Base-by-base conservation (phyloP, 306 rosid genomes). In the Quercus gilva region DNA sequence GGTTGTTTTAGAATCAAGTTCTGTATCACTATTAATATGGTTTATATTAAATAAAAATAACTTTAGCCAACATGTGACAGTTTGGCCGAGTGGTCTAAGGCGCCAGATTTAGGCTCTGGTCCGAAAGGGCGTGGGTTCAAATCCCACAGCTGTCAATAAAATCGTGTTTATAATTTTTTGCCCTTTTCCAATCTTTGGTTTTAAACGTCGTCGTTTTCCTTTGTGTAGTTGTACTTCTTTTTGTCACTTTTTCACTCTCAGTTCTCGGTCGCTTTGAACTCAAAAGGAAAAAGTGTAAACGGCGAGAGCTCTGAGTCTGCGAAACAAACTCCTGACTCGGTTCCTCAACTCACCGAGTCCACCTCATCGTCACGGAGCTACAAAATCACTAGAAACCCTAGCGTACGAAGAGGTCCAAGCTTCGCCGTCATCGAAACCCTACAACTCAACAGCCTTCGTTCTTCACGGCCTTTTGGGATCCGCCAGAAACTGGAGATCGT, bases 51-150 rank as follows among this genome's bases (percentile, higher is more conserved):
- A 41, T 8, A 8, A 2, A 41, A 41, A 41, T 41, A 41, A 8
- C 12, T 0, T 41, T 7, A 7, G 0, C 1, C 2, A 0, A 0
- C 28, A 20, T 9, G 41, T 0, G 97, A 92, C 90, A 85, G 94
- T 92, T 92, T 89, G 97, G 97, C 95, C 93, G 93, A 90, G 93
- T 89, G 95, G 97, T 90, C 95, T 90, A 92, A 89, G 93, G 91
- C 90, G 91, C 92, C 97, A 92, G 93, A 92, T 92, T 90, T 92
- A 92, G 93, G 97, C 97, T 91, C 90, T 91, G 96, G 97, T 89
- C 92, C 92, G 94, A 76, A 93, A 88, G 97, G 96, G 96, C 97
- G 92, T 93, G 96, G 94, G 94, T 91, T 91, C 93, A 91, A 91
- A 89, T 91, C 94, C 91, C 92, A 89, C 98, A 88, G 96, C 93